Evolutionary conservation across 495 filamentous ascomycete genomes (phyloP), one percentile per base, ranked within the genome.

Genomic region (Peziza echinospora): DNA sequence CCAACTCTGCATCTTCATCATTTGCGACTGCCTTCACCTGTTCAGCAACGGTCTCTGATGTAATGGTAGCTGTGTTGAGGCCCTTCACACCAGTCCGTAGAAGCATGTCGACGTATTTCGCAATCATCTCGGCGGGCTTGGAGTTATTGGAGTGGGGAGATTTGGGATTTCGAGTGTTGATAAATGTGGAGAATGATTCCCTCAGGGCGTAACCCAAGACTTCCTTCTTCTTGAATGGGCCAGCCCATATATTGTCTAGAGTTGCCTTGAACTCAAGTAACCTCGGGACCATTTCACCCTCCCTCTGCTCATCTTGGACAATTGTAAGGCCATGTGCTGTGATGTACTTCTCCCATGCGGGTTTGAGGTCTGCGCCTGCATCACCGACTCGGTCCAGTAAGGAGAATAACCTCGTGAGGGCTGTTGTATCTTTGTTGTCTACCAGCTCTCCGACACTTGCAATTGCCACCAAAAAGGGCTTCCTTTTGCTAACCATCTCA

Each of bases 91-190:
- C 91, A 24, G 82, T 79, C 47, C 84, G 77, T 11, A 99, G 75
- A 7, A 99, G 68, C 60, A 77, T 66, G 63, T 99, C 86, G 48
- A 99, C 84, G 52, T 94, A 84, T 63, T 93, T 96, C 11, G 89
- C 89, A 48, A 96, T 91, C 86, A 94, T 92, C 64, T 99, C 89
- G 24, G 86, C 89, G 6, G 91, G 82, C 65, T 92, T 93, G 7
- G 83, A 80, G 47, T 91, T 91, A 51, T 82, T 76, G 3, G 82
- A 81, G 30, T 75, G 73, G 67, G 79, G 83, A 2, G 71, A 71
- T 16, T 73, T 67, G 13, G 70, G 67, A 62, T 76, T 79, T 6
- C 71, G 72, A 60, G 81, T 73, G 60, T 99, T 99, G 67, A 99
- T 91, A 56, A 96, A 94, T 1, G 65, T 64, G 28, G 80, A 76